phyloP scores from a whole-genome alignment of 257 asterid genomes.

The Apocynum venetum region DNA sequence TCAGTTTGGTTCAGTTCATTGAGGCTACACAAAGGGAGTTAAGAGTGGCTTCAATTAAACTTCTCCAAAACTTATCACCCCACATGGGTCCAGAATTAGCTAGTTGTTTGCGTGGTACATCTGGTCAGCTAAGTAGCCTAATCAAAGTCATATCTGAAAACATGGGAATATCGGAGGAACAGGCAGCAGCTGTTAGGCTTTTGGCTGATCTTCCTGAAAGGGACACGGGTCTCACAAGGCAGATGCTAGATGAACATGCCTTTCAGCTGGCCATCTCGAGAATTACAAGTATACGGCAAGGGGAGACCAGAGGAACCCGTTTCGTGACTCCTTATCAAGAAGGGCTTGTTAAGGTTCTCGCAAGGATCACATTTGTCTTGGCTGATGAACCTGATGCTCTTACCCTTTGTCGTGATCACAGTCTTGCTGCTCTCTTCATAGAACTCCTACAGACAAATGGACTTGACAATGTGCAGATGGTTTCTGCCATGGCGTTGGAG shows the following conservation, averaged over 20 bases:
- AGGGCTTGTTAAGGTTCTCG: slow-evolving; percentile 85
- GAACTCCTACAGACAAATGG: slow-evolving; percentile 81
- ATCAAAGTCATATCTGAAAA: slow-evolving; percentile 61
- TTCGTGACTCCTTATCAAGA: slow-evolving; percentile 83
- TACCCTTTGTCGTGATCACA: slow-evolving; percentile 53
- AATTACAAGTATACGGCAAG: slow-evolving; percentile 58
- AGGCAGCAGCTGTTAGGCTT: slow-evolving; percentile 80
- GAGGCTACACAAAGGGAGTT: slow-evolving; percentile 88
- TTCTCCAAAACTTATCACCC: slow-evolving; percentile 76
- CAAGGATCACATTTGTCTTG: slow-evolving; percentile 67
- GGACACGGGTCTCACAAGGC: slow-evolving; percentile 68
- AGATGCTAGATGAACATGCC: slow-evolving; percentile 72
- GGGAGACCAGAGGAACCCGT: slow-evolving; percentile 73
- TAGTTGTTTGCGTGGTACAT: slow-evolving; percentile 57
- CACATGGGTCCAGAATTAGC: slow-evolving; percentile 86
- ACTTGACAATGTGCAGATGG: slow-evolving; percentile 90
- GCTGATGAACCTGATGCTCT: slow-evolving; percentile 56
- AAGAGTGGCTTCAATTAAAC: slow-evolving; percentile 71
- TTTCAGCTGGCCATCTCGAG: slow-evolving; percentile 54
- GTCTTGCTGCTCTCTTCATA: slow-evolving; percentile 61
- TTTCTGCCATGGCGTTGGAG: slow-evolving; percentile 84
- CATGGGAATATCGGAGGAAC: slow-evolving; percentile 73
- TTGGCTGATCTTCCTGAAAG: slow-evolving; percentile 88
- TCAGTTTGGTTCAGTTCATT: slow-evolving; percentile 83
- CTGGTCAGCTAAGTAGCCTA: slow-evolving; percentile 74